Percentiles rank a stretch among this genome's conserved stretches.
Evolutionary conservation across 78 protist species (phyloP).

Genomic region (Guillardia theta): DNA sequence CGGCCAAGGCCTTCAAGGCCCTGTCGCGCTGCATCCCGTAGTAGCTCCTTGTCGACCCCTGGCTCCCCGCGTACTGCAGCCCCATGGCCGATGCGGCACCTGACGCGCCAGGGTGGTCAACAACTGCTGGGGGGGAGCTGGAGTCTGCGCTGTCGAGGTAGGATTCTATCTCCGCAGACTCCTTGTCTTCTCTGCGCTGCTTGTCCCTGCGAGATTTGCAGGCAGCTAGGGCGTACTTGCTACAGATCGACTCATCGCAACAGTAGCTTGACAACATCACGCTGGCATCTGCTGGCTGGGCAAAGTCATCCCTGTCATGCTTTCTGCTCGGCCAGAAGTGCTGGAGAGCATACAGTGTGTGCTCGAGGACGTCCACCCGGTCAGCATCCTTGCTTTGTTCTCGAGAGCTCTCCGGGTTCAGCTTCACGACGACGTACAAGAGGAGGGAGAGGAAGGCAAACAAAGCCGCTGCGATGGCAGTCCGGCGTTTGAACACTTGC

Average conservation of each 20-base stretch:
- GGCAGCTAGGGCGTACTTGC: neutral
- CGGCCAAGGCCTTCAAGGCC: neutral
- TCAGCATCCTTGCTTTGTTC: too few relatives aligned
- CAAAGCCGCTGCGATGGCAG: neutral
- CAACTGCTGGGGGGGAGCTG: neutral
- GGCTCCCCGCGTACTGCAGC: neutral
- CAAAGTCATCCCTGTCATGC: neutral
- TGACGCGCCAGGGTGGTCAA: neutral
- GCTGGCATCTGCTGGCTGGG: neutral
- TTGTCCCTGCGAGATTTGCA: neutral
- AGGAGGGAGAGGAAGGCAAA: neutral
- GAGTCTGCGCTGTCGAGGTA: neutral
- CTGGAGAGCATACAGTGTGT: neutral
- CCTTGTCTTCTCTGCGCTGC: neutral
- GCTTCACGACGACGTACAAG: neutral
- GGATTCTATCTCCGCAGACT: neutral
- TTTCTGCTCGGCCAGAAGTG: neutral
- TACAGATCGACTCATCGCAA: neutral
- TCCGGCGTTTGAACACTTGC: neutral
- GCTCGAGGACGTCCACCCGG: neutral
- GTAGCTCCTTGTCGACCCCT: neutral
- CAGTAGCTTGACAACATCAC: neutral
- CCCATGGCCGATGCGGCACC: neutral
- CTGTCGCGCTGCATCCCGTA: neutral
- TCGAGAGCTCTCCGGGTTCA: constrained; percentile 23